These are phyloP conservation scores for Leishmania aethiopica DNA, from an alignment of 208 protist genomes.

Conservation along the genomic window DNA sequence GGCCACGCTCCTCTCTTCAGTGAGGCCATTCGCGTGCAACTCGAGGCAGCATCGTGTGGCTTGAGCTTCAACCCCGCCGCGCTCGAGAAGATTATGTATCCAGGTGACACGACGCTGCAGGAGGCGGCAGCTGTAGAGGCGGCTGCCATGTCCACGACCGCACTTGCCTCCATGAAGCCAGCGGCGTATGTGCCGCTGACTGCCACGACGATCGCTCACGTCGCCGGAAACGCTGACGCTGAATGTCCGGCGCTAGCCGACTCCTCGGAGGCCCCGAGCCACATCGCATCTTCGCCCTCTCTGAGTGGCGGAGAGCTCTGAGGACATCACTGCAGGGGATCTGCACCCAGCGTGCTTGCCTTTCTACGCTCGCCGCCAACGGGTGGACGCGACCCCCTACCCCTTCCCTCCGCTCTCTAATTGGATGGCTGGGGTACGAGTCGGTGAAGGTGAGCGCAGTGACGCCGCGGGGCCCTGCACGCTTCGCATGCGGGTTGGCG, in stretches of 20 bases:
- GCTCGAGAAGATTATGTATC: slow-evolving; percentile 52
- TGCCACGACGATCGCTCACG: neutral
- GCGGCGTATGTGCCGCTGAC: neutral
- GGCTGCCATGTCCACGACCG: neutral
- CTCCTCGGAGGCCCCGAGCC: neutral
- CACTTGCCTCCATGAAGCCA: slow-evolving; percentile 5
- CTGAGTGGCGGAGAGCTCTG: slow-evolving; percentile 5
- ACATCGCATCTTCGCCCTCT: slow-evolving; percentile 15
- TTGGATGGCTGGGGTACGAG: neutral
- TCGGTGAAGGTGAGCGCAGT: neutral
- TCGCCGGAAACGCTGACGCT: neutral
- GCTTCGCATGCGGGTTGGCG: neutral
- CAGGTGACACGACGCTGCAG: slow-evolving; percentile 42
- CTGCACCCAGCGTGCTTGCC: neutral
- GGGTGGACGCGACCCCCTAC: neutral
- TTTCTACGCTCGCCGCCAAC: neutral
- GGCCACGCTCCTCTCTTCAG: slow-evolving; percentile 49
- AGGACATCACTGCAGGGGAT: neutral
- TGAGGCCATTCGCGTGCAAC: slow-evolving; percentile 31
- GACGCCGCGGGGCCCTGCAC: neutral
- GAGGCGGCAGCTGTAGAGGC: slow-evolving; percentile 34
- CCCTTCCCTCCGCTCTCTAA: no score
- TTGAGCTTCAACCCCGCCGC: slow-evolving; percentile 19
- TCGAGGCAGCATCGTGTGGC: slow-evolving; percentile 43
- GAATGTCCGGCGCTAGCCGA: slow-evolving; percentile 1